These are phyloP conservation scores for Incumbomyces lentus DNA, from an alignment of 2,329 filamentous ascomycete genomes.

Conservation along the genomic window DNA sequence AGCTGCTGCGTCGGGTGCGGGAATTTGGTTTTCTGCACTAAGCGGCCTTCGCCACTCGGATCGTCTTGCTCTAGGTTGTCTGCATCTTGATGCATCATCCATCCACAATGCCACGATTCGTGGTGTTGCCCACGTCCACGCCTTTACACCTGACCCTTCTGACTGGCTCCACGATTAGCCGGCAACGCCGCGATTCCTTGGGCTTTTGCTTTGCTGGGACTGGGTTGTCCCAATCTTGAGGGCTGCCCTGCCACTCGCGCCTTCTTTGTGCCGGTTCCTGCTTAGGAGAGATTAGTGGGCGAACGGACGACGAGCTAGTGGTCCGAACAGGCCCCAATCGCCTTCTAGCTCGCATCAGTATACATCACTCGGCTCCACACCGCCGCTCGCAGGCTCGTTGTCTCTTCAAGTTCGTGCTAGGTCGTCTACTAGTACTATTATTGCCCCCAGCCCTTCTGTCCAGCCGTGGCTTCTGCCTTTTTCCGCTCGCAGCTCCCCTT, in stretches of 20 bases:
- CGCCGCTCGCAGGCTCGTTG: background rate
- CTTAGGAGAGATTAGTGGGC: no score
- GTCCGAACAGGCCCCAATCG: background rate
- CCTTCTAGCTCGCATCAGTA: background rate
- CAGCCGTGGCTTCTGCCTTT: background rate
- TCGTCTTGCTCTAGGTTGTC: background rate
- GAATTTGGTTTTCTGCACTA: background rate
- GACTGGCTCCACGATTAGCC: background rate
- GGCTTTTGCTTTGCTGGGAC: background rate
- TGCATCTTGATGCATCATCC: background rate
- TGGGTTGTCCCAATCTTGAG: background rate
- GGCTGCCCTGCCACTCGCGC: no score
- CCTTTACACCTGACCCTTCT: background rate
- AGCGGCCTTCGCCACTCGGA: background rate
- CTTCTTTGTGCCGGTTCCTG: no score
- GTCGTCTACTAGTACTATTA: slow-evolving; percentile 1
- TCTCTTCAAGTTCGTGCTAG: background rate
- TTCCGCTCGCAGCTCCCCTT: slow-evolving; percentile 7
- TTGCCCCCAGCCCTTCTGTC: background rate
- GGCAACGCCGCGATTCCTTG: background rate
- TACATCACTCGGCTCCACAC: background rate
- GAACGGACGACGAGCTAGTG: no score
- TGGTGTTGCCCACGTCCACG: background rate
- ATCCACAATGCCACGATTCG: slow-evolving; percentile 4
- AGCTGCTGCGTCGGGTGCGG: background rate